phyloP scores from a whole-genome alignment of 345 rosid species.

The Eucalyptus albens region DNA sequence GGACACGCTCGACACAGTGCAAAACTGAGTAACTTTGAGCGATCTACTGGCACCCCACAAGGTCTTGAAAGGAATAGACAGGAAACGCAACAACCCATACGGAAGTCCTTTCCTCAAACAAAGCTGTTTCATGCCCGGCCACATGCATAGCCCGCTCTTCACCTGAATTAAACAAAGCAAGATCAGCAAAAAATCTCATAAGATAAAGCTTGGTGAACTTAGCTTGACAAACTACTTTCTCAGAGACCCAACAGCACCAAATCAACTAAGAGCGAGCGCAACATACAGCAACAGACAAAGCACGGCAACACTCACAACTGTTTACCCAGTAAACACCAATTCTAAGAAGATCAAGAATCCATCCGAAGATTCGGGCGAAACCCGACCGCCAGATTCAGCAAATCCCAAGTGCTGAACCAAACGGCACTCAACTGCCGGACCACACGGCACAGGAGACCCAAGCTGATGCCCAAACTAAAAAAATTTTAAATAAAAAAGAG shows the following conservation, averaged over 20 bases:
- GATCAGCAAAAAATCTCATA: background rate
- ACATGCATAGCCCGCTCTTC: constrained; percentile 58
- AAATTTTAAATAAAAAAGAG: background rate
- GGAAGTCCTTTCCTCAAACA: constrained; percentile 78
- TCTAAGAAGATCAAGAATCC: background rate
- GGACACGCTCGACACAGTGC: constrained; percentile 68
- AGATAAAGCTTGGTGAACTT: background rate
- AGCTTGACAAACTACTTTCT: background rate
- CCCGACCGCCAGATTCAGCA: background rate
- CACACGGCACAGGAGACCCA: background rate
- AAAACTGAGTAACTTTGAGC: constrained; percentile 76
- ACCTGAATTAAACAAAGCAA: constrained; percentile 20
- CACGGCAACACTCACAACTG: background rate
- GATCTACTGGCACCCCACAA: constrained; percentile 87
- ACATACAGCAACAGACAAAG: background rate
- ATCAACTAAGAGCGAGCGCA: background rate
- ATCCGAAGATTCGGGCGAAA: background rate
- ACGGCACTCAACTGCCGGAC: background rate
- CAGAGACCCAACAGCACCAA: background rate
- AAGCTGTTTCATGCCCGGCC: constrained; percentile 82
- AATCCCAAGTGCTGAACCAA: background rate
- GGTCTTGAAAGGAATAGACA: constrained; percentile 82
- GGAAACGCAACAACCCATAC: constrained; percentile 63
- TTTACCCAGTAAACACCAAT: background rate
- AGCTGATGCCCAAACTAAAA: background rate